Evolutionary conservation across 2,329 filamentous ascomycete species (phyloP).

Genomic region (Botrytis medusae): DNA sequence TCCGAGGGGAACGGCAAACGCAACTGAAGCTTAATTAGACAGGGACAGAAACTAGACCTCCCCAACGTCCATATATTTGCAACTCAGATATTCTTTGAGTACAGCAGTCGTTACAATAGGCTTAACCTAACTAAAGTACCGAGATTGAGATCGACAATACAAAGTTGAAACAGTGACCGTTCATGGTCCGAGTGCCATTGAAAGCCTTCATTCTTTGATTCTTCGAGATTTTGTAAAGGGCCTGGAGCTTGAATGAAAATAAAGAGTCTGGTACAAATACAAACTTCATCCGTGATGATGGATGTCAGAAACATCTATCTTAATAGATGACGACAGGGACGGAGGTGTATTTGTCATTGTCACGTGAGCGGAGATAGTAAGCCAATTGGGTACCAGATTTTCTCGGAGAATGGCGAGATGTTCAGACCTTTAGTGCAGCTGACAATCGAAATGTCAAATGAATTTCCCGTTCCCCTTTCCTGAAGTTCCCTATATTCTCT

Average conservation of each 20-base stretch:
- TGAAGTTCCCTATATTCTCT: neutral
- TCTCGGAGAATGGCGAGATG: conserved; percentile 5
- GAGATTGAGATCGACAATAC: neutral
- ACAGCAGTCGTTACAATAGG: neutral
- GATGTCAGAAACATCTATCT: neutral
- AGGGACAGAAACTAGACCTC: neutral
- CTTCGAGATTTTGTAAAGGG: neutral
- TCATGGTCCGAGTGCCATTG: neutral
- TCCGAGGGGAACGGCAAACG: neutral
- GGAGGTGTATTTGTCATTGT: neutral
- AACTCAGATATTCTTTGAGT: neutral
- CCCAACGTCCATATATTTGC: conserved; percentile 1
- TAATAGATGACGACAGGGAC: neutral
- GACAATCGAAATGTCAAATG: neutral
- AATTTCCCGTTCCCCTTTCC: neutral
- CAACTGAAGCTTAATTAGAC: neutral
- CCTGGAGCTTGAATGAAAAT: neutral
- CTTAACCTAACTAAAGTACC: neutral
- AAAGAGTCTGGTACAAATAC: neutral
- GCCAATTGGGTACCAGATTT: neutral
- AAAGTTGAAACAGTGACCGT: neutral
- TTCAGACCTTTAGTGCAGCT: neutral
- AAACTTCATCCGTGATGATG: neutral
- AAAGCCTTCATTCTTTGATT: neutral
- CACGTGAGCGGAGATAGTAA: neutral